Evolutionary conservation across 129 eudicot species (phyloP).

Genomic region (Artemisia annua): DNA sequence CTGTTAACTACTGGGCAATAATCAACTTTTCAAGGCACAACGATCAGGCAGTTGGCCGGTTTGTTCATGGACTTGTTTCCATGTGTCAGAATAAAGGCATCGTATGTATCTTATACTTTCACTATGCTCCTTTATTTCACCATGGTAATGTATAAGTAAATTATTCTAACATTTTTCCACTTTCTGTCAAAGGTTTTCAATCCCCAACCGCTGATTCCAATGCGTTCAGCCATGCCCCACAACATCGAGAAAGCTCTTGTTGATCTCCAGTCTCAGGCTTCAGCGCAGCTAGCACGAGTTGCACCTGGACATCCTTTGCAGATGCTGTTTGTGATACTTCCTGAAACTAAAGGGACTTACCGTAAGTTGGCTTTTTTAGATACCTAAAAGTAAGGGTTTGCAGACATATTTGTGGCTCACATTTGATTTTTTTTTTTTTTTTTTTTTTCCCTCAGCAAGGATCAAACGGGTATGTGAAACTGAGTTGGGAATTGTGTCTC

Average conservation of each 20-base stretch:
- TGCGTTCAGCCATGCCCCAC: too few species aligned
- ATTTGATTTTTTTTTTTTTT: too few species aligned
- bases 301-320: too few species aligned
- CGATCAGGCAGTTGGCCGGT: background rate
- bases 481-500: conserved; percentile 78
- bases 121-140: too few species aligned
- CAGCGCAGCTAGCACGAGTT: conserved; percentile 5
- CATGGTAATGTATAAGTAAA: background rate
- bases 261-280: conserved; percentile 6
- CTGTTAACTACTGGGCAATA: background rate
- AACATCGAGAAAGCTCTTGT: too few species aligned
- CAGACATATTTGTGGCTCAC: too few species aligned
- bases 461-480: conserved; percentile 53
- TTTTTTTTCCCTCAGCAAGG: too few species aligned
- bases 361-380: too few species aligned
- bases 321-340: too few species aligned
- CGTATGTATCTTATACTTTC: conserved; percentile 27
- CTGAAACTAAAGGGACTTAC: too few species aligned
- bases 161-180: background rate
- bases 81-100: conserved; percentile 86
- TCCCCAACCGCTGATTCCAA: conserved; percentile 33
- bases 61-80: conserved; percentile 40
- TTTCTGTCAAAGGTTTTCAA: conserved; percentile 48
- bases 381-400: background rate
- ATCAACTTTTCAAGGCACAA: background rate